Evolutionary conservation across 164 flowering plant species (phyloP), one percentile per base, ranked within the genome.

Genomic region (Tetracentron sinense): DNA sequence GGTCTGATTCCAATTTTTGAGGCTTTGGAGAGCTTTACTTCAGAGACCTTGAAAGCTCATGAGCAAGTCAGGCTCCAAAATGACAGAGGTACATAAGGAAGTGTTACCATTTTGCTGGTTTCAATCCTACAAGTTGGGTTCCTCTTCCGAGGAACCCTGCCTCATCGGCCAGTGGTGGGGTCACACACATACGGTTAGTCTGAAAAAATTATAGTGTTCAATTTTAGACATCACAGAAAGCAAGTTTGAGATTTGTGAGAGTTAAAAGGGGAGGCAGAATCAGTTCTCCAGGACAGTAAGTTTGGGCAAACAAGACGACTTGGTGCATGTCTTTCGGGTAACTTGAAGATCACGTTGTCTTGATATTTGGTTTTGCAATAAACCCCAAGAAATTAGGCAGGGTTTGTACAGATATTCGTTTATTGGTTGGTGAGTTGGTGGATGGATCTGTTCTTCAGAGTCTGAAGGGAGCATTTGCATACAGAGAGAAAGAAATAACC

Each of bases 1-100:
- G 99, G 99, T 49, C 70, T 95, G 31, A 58, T 81, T 28, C 97
- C 93, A 1, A 88, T 92, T 42, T 95, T 95, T 69, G 84, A 90
- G 79, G 79, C 97, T 20, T 71, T 95, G 72, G 82, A 73, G 60
- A 85, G 70, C 27, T 95, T 89, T 63, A 82, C 84, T 22, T 72
- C 80, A 0, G 85, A 82, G 53, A 83, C 74, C 15, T 38, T 87
- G 69, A 80, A 90, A 79, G 97, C 82, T 55, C 83, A 85, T 31
- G 90, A 85, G 66, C 81, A 76, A 19, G 94, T 95, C 54, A 82
- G 97, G 69, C 67, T 82, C 67, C 67, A 73, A 55, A 64, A 60
- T 54, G 19, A 52, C 11, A 72, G 57, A 69, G 62, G 25, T 52
- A 58, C 78, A 0, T 78, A 68, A 58, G 15, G 22, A 49, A 35